Evolutionary conservation across 2,329 filamentous ascomycete species (phyloP), one percentile per base, ranked within the genome.

Genomic region (Trichoderma citrinoviride): DNA sequence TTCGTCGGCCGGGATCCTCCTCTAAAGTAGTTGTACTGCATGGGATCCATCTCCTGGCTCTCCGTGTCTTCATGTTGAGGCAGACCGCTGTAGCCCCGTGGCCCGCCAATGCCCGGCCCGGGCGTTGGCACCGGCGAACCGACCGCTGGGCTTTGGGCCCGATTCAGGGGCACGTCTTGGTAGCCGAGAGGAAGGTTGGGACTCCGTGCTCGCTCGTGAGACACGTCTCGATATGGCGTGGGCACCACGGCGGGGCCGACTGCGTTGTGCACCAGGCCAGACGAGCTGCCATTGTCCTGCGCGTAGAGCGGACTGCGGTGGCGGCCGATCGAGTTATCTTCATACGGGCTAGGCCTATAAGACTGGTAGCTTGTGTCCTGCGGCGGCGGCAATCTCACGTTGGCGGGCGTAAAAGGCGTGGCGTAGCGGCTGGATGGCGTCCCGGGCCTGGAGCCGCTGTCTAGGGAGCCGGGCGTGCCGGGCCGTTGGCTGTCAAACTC

Each of bases 401-500:
- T 67, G 14, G 75, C 71, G 10, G 71, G 72, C 68, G 67, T 73
- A 69, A 78, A 79, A 70, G 61, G 76, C 71, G 60, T 79, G 70
- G 12, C 79, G 70, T 70, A 64, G 15, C 72, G 71, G 23, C 69
- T 71, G 52, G 73, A 70, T 54, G 2, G 85, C 15, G 84, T 86
- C 14, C 78, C 81, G 0, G 85, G 82, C 33, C 84, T 75, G 0
- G 84, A 85, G n/a, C 33, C 17, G 19, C 81, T 80, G 66, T 77
- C 81, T 54, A 81, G 76, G 29, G 83, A 85, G 14, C 82, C 81
- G 0, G 88, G 88, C 0, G 88, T 90, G 19, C 82, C 85, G 0
- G 88, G 84, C 1, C 89, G 82, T 17, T 83, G 76, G 2, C 88
- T 77, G 67, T 90, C 89, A 25, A 80, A 78, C 2, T 83, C 77